Evolutionary conservation across 305 asterid genomes (phyloP).

Genomic region (Fraxinus velutina): DNA sequence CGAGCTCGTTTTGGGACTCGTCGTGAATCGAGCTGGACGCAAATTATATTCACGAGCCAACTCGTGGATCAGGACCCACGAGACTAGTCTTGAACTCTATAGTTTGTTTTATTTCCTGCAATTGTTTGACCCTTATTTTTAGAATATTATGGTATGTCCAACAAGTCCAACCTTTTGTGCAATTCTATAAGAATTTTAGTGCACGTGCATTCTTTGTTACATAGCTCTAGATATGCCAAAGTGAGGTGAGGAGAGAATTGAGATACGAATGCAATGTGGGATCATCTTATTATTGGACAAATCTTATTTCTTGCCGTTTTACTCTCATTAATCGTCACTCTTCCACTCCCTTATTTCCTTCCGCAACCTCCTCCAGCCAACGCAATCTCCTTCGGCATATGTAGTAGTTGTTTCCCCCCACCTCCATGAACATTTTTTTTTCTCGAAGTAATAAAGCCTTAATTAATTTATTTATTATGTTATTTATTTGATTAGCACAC

Average conservation of each 20-base stretch:
- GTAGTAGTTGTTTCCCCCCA: neutral
- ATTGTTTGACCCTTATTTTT: neutral
- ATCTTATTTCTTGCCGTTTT: conserved; percentile 34
- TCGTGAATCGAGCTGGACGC: neutral
- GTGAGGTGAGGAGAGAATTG: conserved; percentile 46
- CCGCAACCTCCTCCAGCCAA: neutral
- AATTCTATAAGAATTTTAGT: neutral
- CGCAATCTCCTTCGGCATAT: neutral
- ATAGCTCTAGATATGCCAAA: conserved; percentile 28
- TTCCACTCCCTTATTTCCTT: neutral
- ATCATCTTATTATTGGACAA: conserved; percentile 15
- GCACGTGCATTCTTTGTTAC: neutral
- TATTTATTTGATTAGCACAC: no score
- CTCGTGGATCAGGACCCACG: neutral
- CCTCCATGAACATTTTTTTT: neutral
- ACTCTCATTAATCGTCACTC: neutral
- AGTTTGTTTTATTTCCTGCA: no score
- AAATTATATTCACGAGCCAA: neutral
- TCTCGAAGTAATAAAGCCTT: no score
- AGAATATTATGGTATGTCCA: neutral
- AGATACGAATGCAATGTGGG: conserved; percentile 42
- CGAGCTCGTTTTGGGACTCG: neutral
- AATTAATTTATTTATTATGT: no score
- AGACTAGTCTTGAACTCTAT: neutral
- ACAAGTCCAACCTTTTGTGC: neutral